Evolutionary conservation across 495 filamentous ascomycete genomes (phyloP), one percentile per base, ranked within the genome.

Genomic region (Venustampulla echinocandica): DNA sequence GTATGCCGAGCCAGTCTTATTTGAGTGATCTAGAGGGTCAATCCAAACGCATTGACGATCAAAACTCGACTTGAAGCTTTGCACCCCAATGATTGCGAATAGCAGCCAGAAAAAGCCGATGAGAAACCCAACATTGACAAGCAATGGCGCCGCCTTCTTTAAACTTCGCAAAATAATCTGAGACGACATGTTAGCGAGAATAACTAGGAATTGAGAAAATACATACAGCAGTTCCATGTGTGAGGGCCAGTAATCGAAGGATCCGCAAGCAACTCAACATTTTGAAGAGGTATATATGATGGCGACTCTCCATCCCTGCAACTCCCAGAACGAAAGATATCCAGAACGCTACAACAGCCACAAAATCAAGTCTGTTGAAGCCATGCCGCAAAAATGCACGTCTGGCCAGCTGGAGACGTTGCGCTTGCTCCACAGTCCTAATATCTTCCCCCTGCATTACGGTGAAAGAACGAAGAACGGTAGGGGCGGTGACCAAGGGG

Each of bases 71-170:
- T 99, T 99, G 75, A 99, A 99, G 64, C 84, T 92, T 64, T 99
- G 92, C 13, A 97, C 82, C 1, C 93, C 92, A 34, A 97, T 77
- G 52, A 99, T 94, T 22, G 90, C 93, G 66, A 99, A 99, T 6
- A 99, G 69, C 34, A 99, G 81, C 92, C 92, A 99, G 62, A 99
- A 99, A 67, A 99, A 99, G 20, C 87, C 81, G 60, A 99, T 93
- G 13, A 99, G 70, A 58, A 99, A 94, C 4, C 86, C 89, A 25
- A 99, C 93, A 51, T 95, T 85, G 28, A 93, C 81, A n/a, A 99
- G 80, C 35, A 95, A 69, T 13, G 92, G 92, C 0, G 90, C 87
- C 2, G 92, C 90, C 60, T 95, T 90, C 61, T 97, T 97, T 36
- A 99, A 65, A 74, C 90, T 96, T 61, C 87, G 76, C 25, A 97